A percentile compares a stretch with the other conserved stretches of the same genome.
Conservation (phyloP, 257 asterid genomes). For the Rhazya stricta region DNA sequence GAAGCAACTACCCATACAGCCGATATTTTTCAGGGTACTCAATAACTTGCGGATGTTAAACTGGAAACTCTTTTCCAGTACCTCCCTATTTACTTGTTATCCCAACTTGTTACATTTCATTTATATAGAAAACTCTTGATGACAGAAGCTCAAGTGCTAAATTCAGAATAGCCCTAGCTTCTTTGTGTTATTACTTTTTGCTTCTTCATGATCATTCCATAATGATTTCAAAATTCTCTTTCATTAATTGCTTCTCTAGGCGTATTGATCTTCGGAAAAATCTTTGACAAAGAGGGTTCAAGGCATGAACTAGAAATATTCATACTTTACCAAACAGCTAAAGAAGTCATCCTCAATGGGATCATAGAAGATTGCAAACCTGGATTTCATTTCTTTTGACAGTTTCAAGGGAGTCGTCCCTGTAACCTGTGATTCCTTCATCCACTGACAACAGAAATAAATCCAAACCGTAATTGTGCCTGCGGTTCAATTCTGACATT, state of each 20-base stretch:
- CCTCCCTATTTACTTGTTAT: background rate
- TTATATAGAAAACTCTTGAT: background rate
- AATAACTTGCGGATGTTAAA: background rate
- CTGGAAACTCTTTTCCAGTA: background rate
- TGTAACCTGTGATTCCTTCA: slow-evolving; percentile 96
- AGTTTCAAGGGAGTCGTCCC: slow-evolving; percentile 97
- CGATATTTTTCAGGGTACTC: background rate
- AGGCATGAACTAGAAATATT: background rate
- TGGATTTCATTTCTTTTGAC: slow-evolving; percentile 96
- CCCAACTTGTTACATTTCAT: background rate
- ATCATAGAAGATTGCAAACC: slow-evolving; percentile 30
- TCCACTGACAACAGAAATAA: slow-evolving; percentile 93
- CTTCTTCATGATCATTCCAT: too few relatives aligned
- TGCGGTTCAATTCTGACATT: slow-evolving; percentile 69
- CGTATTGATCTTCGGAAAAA: background rate
- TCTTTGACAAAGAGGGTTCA: background rate
- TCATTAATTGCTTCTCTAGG: background rate
- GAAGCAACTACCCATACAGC: background rate
- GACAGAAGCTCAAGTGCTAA: background rate
- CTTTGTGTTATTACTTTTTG: background rate
- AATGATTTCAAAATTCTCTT: too few relatives aligned
- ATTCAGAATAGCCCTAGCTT: background rate
- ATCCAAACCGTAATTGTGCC: slow-evolving; percentile 84
- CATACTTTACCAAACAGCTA: background rate
- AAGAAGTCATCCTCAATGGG: slow-evolving; percentile 5